These are phyloP conservation scores for Leucoagaricus sp. DNA, from an alignment of 1,284 basidiomycete genomes.

Conservation along the genomic window DNA sequence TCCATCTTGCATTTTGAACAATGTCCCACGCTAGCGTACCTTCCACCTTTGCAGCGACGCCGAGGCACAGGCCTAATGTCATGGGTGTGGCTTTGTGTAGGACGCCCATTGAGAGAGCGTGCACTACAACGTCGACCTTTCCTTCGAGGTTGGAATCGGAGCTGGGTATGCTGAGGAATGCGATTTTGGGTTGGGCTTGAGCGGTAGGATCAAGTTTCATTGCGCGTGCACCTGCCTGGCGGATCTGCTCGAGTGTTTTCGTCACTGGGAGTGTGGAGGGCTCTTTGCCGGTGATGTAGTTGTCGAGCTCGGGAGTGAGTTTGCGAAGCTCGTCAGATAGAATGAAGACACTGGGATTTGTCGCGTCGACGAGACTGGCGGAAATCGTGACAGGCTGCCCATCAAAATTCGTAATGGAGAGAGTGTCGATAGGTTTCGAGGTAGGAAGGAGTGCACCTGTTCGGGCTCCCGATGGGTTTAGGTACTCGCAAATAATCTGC, in stretches of 20 bases:
- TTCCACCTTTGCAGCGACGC: constrained; percentile 57
- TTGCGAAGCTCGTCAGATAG: constrained; percentile 41
- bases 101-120: constrained; percentile 72
- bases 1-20: constrained; percentile 23
- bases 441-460: constrained; percentile 73
- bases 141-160: constrained; percentile 20
- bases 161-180: constrained; percentile 48
- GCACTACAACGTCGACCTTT: constrained; percentile 54
- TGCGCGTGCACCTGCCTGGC: constrained; percentile 52
- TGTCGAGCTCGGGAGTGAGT: constrained; percentile 35
- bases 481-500: constrained; percentile 65
- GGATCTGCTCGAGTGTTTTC: constrained; percentile 50
- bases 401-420: constrained; percentile 34
- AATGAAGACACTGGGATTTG: constrained; percentile 74
- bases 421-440: constrained; percentile 45
- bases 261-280: constrained; percentile 29
- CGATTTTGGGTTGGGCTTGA: constrained; percentile 74
- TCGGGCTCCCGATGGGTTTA: constrained; percentile 64
- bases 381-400: constrained; percentile 27
- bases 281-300: constrained; percentile 29
- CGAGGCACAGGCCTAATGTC: constrained; percentile 73
- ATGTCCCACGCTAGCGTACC: constrained; percentile 56
- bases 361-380: constrained; percentile 68
- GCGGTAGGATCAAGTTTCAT: constrained; percentile 68
- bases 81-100: constrained; percentile 75